These are phyloP conservation scores for Phialophora verrucosa DNA, from an alignment of 2,329 filamentous ascomycete genomes.

Conservation along the genomic window DNA sequence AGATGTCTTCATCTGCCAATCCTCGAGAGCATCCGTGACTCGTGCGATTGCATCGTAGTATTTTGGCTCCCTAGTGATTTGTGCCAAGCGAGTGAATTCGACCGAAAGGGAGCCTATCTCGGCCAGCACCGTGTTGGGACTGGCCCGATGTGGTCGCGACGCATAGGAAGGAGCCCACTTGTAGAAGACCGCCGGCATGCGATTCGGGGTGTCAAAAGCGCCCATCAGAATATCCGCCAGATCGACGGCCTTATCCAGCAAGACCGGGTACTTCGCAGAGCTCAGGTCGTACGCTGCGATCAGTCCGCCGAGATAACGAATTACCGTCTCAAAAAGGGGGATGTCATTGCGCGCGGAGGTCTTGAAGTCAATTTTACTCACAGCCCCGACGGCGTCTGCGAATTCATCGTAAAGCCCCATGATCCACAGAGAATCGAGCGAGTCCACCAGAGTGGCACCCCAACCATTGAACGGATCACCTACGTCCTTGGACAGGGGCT, in stretches of 20 bases:
- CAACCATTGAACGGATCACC: slow-evolving; percentile 89
- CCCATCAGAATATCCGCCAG: slow-evolving; percentile 81
- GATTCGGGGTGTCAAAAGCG: slow-evolving; percentile 88
- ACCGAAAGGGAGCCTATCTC: slow-evolving; percentile 80
- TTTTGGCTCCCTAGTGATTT: slow-evolving; percentile 78
- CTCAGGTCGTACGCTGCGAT: slow-evolving; percentile 87
- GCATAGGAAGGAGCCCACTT: slow-evolving; percentile 72
- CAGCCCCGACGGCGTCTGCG: slow-evolving; percentile 72
- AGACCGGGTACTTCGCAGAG: slow-evolving; percentile 66
- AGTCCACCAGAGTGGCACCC: slow-evolving; percentile 85
- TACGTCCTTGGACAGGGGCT: slow-evolving; percentile 69
- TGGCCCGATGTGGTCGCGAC: slow-evolving; percentile 62
- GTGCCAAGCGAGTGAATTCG: slow-evolving; percentile 88
- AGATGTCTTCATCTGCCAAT: slow-evolving; percentile 72
- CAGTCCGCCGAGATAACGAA: slow-evolving; percentile 87
- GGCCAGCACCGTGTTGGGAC: slow-evolving; percentile 61
- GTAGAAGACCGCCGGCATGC: slow-evolving; percentile 86
- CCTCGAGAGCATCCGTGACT: slow-evolving; percentile 79
- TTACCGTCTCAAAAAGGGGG: slow-evolving; percentile 90
- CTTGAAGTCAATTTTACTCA: slow-evolving; percentile 82
- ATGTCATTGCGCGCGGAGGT: slow-evolving; percentile 70
- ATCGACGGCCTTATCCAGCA: slow-evolving; percentile 79
- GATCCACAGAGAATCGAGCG: slow-evolving; percentile 84
- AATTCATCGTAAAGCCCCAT: slow-evolving; percentile 81
- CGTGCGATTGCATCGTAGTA: slow-evolving; percentile 91